Percentiles rank a stretch among this genome's conserved stretches.
phyloP scores from a whole-genome alignment of 441 rosid genomes.

The Pelargonium myrrhifolium region DNA sequence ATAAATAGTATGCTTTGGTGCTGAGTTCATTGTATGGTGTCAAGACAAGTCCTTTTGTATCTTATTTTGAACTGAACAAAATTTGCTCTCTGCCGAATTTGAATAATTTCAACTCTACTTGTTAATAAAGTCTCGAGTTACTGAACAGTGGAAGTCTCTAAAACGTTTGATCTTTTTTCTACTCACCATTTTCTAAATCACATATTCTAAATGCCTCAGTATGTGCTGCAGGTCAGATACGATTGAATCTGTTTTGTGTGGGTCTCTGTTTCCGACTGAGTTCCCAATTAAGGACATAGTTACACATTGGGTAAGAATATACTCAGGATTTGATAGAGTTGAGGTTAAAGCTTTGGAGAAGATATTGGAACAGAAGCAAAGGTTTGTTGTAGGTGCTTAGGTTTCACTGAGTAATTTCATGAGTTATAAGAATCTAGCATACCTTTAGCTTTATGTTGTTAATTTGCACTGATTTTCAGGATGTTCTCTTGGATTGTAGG shows the following conservation, averaged over 20 bases:
- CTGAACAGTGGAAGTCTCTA: not conserved
- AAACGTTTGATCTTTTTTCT: not conserved
- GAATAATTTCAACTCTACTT: too few relatives aligned
- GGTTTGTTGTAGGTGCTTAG: constrained; percentile 42
- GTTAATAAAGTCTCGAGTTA: too few relatives aligned
- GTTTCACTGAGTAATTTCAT: constrained; percentile 17
- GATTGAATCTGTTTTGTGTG: constrained; percentile 68
- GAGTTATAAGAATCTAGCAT: constrained; percentile 8
- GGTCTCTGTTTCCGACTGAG: constrained; percentile 61
- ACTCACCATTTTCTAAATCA: not conserved
- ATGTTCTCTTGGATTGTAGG: constrained; percentile 58
- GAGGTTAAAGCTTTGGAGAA: constrained; percentile 90
- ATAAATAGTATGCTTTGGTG: not conserved
- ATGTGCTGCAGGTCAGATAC: constrained; percentile 78
- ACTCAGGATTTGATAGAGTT: constrained; percentile 75
- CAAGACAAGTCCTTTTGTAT: too few relatives aligned
- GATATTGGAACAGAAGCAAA: constrained; percentile 94
- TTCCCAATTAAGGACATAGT: constrained; percentile 58
- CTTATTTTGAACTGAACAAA: too few relatives aligned
- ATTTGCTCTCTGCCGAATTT: too few relatives aligned
- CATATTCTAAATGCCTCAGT: constrained; percentile 16
- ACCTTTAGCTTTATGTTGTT: constrained; percentile 17
- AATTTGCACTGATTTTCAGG: constrained; percentile 35
- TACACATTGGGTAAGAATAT: constrained; percentile 72
- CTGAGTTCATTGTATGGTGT: too few relatives aligned